Evolutionary conservation across 169 alveolate species (phyloP).

Genomic region (Cryptosporidium tyzzeri): DNA sequence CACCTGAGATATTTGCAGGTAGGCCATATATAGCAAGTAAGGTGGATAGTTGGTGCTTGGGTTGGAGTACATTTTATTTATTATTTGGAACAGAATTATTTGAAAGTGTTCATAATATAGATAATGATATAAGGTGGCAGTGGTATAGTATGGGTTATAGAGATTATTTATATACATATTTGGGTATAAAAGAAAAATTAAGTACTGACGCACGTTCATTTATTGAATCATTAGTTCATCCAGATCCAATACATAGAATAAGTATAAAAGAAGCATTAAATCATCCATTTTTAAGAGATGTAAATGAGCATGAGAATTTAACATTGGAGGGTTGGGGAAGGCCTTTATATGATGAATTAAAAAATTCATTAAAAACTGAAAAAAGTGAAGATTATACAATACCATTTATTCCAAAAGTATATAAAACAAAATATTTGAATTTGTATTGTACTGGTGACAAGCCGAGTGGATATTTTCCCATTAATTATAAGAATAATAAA

Average conservation of each 20-base stretch:
- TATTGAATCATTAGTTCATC: constrained; percentile 39
- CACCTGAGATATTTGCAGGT: constrained; percentile 75
- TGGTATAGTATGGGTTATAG: constrained; percentile 69
- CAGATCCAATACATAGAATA: constrained; percentile 46
- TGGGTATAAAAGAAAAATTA: constrained; percentile 37
- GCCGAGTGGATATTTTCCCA: constrained; percentile 60
- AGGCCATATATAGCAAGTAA: constrained; percentile 76
- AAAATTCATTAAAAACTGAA: neutral
- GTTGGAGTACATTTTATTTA: constrained; percentile 79
- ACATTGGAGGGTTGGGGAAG: constrained; percentile 52
- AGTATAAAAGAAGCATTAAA: constrained; percentile 40
- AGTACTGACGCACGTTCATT: constrained; percentile 38
- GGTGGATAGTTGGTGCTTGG: constrained; percentile 80
- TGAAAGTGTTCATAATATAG: constrained; percentile 64
- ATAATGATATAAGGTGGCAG: constrained; percentile 66
- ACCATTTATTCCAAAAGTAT: constrained; percentile 51
- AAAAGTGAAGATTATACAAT: neutral
- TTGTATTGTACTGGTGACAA: constrained; percentile 51
- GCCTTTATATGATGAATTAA: neutral
- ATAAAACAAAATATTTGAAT: constrained; percentile 29
- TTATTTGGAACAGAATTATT: constrained; percentile 53
- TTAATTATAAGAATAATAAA: neutral
- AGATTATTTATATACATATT: constrained; percentile 61
- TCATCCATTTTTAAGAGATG: constrained; percentile 49
- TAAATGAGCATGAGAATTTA: constrained; percentile 27